phyloP scores from a whole-genome alignment of 2,329 filamentous ascomycete genomes.

The Epichloe coenophiala region DNA sequence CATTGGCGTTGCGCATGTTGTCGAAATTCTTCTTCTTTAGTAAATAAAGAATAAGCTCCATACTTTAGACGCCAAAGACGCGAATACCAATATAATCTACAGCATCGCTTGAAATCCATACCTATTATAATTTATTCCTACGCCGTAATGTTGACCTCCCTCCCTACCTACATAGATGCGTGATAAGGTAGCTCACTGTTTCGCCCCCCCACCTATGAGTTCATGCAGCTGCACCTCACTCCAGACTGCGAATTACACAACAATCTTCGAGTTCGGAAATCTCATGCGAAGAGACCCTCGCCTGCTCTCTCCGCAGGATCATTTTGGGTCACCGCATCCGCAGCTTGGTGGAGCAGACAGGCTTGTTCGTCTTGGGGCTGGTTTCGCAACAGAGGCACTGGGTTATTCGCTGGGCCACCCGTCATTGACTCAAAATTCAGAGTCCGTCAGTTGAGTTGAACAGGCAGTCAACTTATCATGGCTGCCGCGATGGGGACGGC shows the following conservation, averaged over 20 bases:
- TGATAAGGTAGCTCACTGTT: too few relatives aligned
- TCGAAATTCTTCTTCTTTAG: too few relatives aligned
- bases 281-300: not conserved
- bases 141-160: too few relatives aligned
- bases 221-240: too few relatives aligned
- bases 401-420: not conserved
- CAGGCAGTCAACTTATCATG: constrained; percentile 9
- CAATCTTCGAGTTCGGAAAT: too few relatives aligned
- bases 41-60: too few relatives aligned
- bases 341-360: not conserved
- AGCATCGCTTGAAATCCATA: not conserved
- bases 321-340: not conserved
- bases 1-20: not conserved
- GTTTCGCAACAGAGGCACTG: not conserved
- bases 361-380: not conserved
- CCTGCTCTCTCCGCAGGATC: not conserved
- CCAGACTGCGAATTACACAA: too few relatives aligned
- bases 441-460: not conserved
- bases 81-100: too few relatives aligned
- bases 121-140: too few relatives aligned
- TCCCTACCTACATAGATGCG: too few relatives aligned
- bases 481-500: constrained; percentile 17
- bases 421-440: not conserved
- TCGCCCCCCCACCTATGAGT: too few relatives aligned
- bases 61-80: too few relatives aligned